Percentiles rank a stretch among this genome's conserved stretches.
Evolutionary conservation across 2,329 filamentous ascomycete genomes (phyloP).

Genomic region (Colletotrichum sp.): DNA sequence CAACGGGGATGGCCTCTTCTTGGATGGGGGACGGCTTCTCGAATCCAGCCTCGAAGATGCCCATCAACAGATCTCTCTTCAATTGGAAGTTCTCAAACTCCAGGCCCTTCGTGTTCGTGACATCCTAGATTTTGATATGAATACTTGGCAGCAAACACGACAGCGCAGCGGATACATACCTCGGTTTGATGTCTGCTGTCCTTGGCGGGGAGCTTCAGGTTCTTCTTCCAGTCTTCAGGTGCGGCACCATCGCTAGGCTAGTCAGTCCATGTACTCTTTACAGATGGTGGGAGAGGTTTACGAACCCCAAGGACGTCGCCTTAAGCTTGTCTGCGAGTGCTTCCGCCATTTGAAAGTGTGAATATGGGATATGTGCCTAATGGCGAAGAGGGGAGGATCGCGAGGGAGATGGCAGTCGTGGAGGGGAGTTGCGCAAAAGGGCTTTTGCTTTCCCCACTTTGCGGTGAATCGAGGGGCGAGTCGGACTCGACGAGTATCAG

Average conservation of each 20-base stretch:
- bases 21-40: constrained; percentile 99
- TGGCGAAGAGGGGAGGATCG: background rate
- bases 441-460: constrained; percentile 21
- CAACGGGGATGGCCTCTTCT: constrained; percentile 98
- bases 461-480: constrained; percentile 15
- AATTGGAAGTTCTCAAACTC: constrained; percentile 98
- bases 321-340: constrained; percentile 51
- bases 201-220: constrained; percentile 73
- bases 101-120: constrained; percentile 95
- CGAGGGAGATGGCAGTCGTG: background rate
- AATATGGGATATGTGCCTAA: constrained; percentile 4
- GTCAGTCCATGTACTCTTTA: constrained; percentile 32
- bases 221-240: constrained; percentile 76
- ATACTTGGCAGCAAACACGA: background rate
- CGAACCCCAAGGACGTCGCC: constrained; percentile 46
- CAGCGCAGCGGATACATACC: constrained; percentile 47
- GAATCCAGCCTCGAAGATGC: constrained; percentile 98
- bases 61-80: constrained; percentile 96
- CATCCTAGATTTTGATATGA: constrained; percentile 69
- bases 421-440: constrained; percentile 13
- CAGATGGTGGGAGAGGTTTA: background rate
- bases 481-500: constrained; percentile 1
- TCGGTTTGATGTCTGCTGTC: constrained; percentile 84
- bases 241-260: constrained; percentile 51
- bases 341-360: constrained; percentile 41